Evolutionary conservation across 257 asterid genomes (phyloP).

Genomic region (Jacaranda copaia): DNA sequence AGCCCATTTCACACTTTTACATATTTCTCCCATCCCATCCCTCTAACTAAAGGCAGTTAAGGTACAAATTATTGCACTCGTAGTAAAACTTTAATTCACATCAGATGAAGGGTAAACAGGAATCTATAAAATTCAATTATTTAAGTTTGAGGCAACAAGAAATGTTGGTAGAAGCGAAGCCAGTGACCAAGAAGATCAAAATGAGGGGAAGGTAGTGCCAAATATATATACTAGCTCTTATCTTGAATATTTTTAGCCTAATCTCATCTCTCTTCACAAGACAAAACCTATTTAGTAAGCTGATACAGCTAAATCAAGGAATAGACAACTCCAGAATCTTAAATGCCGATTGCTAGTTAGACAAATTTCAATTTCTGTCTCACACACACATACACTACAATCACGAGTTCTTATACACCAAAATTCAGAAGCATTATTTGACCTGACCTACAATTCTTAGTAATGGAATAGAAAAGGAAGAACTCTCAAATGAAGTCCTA

Average conservation of each 20-base stretch:
- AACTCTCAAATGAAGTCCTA: not conserved
- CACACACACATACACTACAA: conserved; percentile 16
- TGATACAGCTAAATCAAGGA: not conserved
- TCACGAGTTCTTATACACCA: not conserved
- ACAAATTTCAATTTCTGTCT: not conserved
- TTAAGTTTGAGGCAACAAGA: not conserved
- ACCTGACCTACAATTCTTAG: conserved; percentile 2
- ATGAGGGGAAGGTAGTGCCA: not conserved
- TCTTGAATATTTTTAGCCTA: conserved; percentile 3
- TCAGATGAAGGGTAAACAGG: not conserved
- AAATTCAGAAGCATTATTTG: conserved; percentile 5
- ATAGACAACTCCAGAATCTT: conserved; percentile 6
- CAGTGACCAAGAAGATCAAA: not conserved
- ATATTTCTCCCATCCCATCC: not conserved
- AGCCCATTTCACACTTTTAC: not conserved
- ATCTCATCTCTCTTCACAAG: not conserved
- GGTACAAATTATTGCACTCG: not conserved
- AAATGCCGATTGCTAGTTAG: not conserved
- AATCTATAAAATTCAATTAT: conserved; percentile 1
- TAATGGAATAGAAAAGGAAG: conserved; percentile 10
- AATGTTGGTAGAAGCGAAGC: not conserved
- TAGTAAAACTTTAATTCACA: not conserved
- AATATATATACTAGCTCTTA: not conserved
- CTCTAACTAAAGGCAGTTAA: not conserved
- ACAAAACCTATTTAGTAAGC: not conserved